Percentiles rank a stretch among this genome's conserved stretches.
Evolutionary conservation across 108 stramenopile species (phyloP).

Genomic region (Conticribra guillardii): DNA sequence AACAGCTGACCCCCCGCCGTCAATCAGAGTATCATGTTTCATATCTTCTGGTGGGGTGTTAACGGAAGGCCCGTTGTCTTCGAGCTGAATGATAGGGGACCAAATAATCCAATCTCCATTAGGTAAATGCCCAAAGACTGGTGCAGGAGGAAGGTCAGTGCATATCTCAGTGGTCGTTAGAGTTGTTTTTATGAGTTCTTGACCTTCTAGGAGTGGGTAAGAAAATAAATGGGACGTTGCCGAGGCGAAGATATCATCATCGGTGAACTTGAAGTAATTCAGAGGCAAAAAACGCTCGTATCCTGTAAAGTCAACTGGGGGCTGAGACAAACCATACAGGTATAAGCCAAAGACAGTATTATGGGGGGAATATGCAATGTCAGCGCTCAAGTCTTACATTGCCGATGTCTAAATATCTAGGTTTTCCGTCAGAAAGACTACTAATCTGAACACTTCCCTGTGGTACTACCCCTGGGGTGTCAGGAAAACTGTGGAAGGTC

Average conservation of each 20-base stretch:
- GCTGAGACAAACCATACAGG: too few species aligned
- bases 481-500: slow-evolving; percentile 12
- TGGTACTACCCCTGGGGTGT: slow-evolving; percentile 7
- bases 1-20: slow-evolving; percentile 47
- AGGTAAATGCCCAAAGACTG: slow-evolving; percentile 33
- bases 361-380: background rate
- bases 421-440: slow-evolving; percentile 3
- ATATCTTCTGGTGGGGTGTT: slow-evolving; percentile 20
- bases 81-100: slow-evolving; percentile 3
- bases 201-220: slow-evolving; percentile 21
- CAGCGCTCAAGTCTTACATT: too few species aligned
- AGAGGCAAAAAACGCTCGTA: slow-evolving; percentile 36
- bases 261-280: slow-evolving; percentile 26
- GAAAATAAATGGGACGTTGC: slow-evolving; percentile 28
- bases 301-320: slow-evolving; percentile 41
- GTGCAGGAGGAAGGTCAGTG: slow-evolving; percentile 30
- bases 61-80: slow-evolving; percentile 50
- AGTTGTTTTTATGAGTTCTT: slow-evolving; percentile 24
- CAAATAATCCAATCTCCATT: slow-evolving; percentile 50
- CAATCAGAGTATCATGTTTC: slow-evolving; percentile 19
- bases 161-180: slow-evolving; percentile 19
- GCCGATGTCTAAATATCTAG: slow-evolving; percentile 32
- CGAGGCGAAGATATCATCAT: slow-evolving; percentile 22
- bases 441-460: too few species aligned
- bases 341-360: too few species aligned